Conservation (phyloP, 2,329 filamentous ascomycete genomes). For the Hypoxylon sp. region DNA sequence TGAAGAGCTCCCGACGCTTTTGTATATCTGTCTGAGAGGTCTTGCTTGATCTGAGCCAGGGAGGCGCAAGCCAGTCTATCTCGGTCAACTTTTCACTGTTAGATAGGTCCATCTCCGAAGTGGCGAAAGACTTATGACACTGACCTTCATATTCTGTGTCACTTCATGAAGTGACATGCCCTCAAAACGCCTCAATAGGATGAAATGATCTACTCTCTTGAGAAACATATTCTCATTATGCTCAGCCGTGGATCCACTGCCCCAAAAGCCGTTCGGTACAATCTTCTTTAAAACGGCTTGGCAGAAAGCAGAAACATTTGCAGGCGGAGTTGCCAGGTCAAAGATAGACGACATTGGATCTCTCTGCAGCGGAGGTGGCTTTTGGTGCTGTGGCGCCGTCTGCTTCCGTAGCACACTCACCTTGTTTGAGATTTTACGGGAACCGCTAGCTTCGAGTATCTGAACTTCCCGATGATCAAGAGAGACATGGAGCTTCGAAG, state of each 20-base stretch:
- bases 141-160: slow-evolving; percentile 81
- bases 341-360: slow-evolving; percentile 69
- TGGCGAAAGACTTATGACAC: slow-evolving; percentile 34
- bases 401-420: slow-evolving; percentile 28
- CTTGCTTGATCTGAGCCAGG: slow-evolving; percentile 64
- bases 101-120: slow-evolving; percentile 30
- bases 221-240: slow-evolving; percentile 76
- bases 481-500: slow-evolving; percentile 40
- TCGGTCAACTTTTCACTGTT: slow-evolving; percentile 69
- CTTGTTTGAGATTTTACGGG: slow-evolving; percentile 36
- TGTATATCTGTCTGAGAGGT: slow-evolving; percentile 78
- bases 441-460: slow-evolving; percentile 18
- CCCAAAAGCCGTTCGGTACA: slow-evolving; percentile 84
- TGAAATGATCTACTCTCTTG: slow-evolving; percentile 81
- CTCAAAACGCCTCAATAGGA: slow-evolving; percentile 85
- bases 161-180: slow-evolving; percentile 84
- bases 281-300: slow-evolving; percentile 80
- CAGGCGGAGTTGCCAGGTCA: slow-evolving; percentile 75
- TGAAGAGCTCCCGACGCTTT: slow-evolving; percentile 84
- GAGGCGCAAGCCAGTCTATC: slow-evolving; percentile 80
- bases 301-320: slow-evolving; percentile 88
- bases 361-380: slow-evolving; percentile 37
- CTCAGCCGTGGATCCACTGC: slow-evolving; percentile 64
- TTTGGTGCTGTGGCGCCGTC: slow-evolving; percentile 43
- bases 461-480: slow-evolving; percentile 28